Conservation (phyloP, 1,284 basidiomycete genomes). For the Ceratobasidium sp. region DNA sequence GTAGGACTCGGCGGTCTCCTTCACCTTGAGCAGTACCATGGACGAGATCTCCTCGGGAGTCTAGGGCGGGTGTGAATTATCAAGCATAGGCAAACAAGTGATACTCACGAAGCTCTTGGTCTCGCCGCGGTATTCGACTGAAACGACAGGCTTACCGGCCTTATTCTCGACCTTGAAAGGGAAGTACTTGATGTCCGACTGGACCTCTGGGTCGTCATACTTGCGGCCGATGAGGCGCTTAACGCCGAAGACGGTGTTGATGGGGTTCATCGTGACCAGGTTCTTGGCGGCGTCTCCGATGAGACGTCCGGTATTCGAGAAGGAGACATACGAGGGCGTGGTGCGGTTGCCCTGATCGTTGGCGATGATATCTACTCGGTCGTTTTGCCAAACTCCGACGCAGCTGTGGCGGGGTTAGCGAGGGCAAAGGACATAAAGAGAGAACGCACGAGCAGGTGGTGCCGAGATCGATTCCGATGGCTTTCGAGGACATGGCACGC, state of each 20-base stretch:
- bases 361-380: constrained; percentile 64
- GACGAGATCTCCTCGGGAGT: constrained; percentile 66
- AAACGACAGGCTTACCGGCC: constrained; percentile 62
- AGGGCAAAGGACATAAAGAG: background rate
- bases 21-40: constrained; percentile 67
- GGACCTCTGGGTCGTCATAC: constrained; percentile 63
- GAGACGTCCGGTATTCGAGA: constrained; percentile 64
- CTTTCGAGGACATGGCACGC: too few species aligned
- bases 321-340: constrained; percentile 63
- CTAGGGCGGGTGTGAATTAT: constrained; percentile 26
- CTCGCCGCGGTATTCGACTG: constrained; percentile 64
- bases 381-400: constrained; percentile 64
- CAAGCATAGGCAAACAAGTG: background rate
- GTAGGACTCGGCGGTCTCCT: constrained; percentile 67
- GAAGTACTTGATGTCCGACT: constrained; percentile 63
- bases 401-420: constrained; percentile 48
- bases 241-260: constrained; percentile 63
- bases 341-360: constrained; percentile 63
- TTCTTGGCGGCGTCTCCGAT: constrained; percentile 67
- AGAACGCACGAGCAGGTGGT: too few species aligned
- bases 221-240: constrained; percentile 67
- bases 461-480: too few species aligned
- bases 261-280: constrained; percentile 59
- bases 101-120: constrained; percentile 59
- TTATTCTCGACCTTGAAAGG: constrained; percentile 57